phyloP scores from a whole-genome alignment of 1,139 yeast genomes.

The Sugiyamaella japonica region DNA sequence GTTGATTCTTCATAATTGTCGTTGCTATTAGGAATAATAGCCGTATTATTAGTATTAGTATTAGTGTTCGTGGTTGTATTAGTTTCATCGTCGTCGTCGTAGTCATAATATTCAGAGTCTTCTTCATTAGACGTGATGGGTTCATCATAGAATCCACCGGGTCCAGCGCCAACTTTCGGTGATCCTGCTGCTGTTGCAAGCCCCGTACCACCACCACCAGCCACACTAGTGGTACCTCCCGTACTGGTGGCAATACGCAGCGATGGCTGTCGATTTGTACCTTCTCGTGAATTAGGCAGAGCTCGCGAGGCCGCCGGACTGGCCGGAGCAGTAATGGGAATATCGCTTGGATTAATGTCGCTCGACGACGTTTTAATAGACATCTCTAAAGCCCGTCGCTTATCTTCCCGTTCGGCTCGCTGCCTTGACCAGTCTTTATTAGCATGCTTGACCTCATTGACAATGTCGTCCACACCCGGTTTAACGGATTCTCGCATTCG shows the following conservation, averaged over 20 bases:
- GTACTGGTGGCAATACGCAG: conserved; percentile 18
- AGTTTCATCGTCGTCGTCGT: conserved; percentile 13
- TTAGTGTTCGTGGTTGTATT: conserved; percentile 1
- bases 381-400: conserved; percentile 42
- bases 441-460: conserved; percentile 40
- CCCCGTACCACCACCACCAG: no score
- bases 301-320: neutral
- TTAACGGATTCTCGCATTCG: conserved; percentile 32
- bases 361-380: conserved; percentile 26
- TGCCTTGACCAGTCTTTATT: conserved; percentile 44
- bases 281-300: neutral
- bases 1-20: neutral
- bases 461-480: conserved; percentile 37
- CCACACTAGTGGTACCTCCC: neutral
- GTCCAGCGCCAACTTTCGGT: conserved; percentile 1
- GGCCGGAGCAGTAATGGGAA: conserved; percentile 10
- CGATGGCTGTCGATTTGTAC: conserved; percentile 15
- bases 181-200: neutral
- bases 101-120: conserved; percentile 21
- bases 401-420: conserved; percentile 45
- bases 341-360: conserved; percentile 13
- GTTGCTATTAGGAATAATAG: neutral
- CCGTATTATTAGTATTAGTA: conserved; percentile 1
- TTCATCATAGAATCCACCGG: conserved; percentile 12
- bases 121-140: conserved; percentile 20